A percentile compares a stretch with the other conserved stretches of the same genome.
Conservation (phyloP, 73 alveolate species). For the Halteria grandinella region DNA sequence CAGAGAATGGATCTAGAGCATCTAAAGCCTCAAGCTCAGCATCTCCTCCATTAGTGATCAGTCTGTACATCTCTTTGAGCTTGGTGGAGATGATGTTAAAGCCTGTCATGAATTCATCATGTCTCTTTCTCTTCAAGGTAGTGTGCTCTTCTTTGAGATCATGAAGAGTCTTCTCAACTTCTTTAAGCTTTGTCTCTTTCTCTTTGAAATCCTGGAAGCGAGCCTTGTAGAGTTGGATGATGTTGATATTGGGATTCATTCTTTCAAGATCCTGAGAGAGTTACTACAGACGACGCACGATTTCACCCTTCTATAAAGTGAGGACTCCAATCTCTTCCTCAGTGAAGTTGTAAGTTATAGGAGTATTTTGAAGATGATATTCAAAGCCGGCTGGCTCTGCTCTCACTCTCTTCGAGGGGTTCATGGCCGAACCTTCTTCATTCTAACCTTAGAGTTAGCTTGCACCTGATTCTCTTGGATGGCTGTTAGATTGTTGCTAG, state of each 20-base stretch:
- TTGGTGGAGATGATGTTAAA: slow-evolving; percentile 64
- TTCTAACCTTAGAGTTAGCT: background rate
- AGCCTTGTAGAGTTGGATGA: slow-evolving; percentile 65
- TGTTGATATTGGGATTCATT: slow-evolving; percentile 74
- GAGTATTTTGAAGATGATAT: slow-evolving; percentile 12
- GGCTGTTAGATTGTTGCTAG: no score
- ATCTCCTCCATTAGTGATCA: slow-evolving; percentile 78
- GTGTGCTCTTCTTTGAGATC: slow-evolving; percentile 64
- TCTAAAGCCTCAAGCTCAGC: slow-evolving; percentile 87
- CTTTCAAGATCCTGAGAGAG: slow-evolving; percentile 14
- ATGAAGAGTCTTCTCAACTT: slow-evolving; percentile 55
- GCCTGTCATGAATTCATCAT: slow-evolving; percentile 75
- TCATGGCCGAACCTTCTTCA: slow-evolving; percentile 11
- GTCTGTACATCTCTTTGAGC: slow-evolving; percentile 75
- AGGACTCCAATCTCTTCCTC: slow-evolving; percentile 39
- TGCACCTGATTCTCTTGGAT: background rate
- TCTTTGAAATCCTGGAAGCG: slow-evolving; percentile 57
- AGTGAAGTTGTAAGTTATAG: slow-evolving; percentile 23
- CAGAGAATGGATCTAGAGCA: slow-evolving; percentile 87
- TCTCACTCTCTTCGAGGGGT: slow-evolving; percentile 11
- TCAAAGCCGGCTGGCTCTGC: slow-evolving; percentile 8
- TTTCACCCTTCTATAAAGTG: slow-evolving; percentile 3
- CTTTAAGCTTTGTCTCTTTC: slow-evolving; percentile 68
- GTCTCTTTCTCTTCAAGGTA: slow-evolving; percentile 69
- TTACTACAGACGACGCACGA: background rate